Percentiles rank a stretch among this genome's conserved stretches.
Conservation (phyloP, 371 early-diverging fungal species). For the Smittium mucronatum region DNA sequence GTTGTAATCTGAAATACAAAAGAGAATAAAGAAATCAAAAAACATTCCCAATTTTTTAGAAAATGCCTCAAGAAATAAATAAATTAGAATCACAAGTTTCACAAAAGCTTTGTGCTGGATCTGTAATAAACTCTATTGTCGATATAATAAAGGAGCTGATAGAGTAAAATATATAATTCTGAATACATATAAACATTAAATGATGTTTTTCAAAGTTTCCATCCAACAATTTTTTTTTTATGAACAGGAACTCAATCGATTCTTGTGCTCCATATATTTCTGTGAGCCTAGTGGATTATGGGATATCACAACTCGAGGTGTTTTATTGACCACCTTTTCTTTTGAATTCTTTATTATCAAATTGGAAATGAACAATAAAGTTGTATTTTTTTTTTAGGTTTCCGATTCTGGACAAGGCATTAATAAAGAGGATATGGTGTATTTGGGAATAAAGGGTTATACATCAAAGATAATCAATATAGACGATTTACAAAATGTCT, state of each 20-base stretch:
- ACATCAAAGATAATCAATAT: conserved; percentile 3
- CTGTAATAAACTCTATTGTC: conserved; percentile 5
- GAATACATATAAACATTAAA: not conserved
- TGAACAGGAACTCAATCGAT: conserved; percentile 11
- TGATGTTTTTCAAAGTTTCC: not conserved
- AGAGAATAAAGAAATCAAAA: not conserved
- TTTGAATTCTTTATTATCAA: too few relatives aligned
- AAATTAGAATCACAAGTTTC: not conserved
- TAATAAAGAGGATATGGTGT: not conserved
- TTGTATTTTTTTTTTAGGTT: too few relatives aligned
- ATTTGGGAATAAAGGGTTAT: conserved; percentile 4
- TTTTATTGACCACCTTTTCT: too few relatives aligned
- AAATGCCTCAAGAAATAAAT: not conserved
- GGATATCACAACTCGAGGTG: conserved; percentile 9
- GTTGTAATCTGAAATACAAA: not conserved
- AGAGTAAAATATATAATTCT: conserved; percentile 8
- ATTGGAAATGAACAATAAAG: too few relatives aligned
- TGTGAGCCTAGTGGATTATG: conserved; percentile 9
- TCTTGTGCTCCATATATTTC: conserved; percentile 2
- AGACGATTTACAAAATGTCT: not conserved
- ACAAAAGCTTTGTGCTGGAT: conserved; percentile 2
- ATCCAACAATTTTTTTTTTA: not conserved
- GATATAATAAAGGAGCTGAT: conserved; percentile 12
- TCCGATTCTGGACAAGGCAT: conserved; percentile 11
- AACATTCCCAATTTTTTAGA: not conserved